These are phyloP conservation scores for Apiotrichum brassicae DNA, from an alignment of 1,284 basidiomycete genomes.

Conservation along the genomic window DNA sequence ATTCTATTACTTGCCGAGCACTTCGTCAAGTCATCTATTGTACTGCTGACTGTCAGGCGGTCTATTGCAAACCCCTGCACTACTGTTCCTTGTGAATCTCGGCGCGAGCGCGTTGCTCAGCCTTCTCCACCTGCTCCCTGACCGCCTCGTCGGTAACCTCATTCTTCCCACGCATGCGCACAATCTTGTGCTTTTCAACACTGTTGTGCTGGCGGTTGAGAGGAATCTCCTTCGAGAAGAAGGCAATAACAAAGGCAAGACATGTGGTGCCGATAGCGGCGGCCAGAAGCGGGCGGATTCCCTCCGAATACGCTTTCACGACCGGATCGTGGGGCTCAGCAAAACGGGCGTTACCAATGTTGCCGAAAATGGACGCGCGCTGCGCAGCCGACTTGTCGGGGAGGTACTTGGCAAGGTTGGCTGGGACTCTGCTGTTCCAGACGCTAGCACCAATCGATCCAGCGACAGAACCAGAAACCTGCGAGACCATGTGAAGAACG, in stretches of 20 bases:
- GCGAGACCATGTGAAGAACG: constrained; percentile 7
- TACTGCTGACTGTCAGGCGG: too few relatives aligned
- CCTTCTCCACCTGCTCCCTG: constrained; percentile 5
- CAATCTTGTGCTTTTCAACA: constrained; percentile 26
- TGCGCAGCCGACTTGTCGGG: constrained; percentile 25
- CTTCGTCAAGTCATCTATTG: too few relatives aligned
- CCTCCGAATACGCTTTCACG: constrained; percentile 29
- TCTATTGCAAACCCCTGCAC: too few relatives aligned
- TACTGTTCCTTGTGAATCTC: too few relatives aligned
- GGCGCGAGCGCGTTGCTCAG: constrained; percentile 1
- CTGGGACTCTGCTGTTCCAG: constrained; percentile 24
- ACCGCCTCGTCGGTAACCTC: constrained; percentile 10
- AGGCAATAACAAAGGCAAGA: constrained; percentile 23
- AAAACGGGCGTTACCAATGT: constrained; percentile 23
- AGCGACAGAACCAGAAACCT: constrained; percentile 6
- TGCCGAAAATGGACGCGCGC: constrained; percentile 31
- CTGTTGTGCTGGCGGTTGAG: constrained; percentile 32
- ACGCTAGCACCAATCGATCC: constrained; percentile 1
- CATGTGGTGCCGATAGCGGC: constrained; percentile 25
- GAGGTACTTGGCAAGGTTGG: constrained; percentile 24
- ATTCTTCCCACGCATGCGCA: constrained; percentile 23
- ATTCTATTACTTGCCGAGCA: too few relatives aligned
- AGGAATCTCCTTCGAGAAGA: constrained; percentile 27
- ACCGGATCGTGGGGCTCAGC: constrained; percentile 27
- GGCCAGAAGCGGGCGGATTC: constrained; percentile 21